Evolutionary conservation across 2,329 filamentous ascomycete species (phyloP), one percentile per base, ranked within the genome.

Genomic region (Elsinoe ampelina): DNA sequence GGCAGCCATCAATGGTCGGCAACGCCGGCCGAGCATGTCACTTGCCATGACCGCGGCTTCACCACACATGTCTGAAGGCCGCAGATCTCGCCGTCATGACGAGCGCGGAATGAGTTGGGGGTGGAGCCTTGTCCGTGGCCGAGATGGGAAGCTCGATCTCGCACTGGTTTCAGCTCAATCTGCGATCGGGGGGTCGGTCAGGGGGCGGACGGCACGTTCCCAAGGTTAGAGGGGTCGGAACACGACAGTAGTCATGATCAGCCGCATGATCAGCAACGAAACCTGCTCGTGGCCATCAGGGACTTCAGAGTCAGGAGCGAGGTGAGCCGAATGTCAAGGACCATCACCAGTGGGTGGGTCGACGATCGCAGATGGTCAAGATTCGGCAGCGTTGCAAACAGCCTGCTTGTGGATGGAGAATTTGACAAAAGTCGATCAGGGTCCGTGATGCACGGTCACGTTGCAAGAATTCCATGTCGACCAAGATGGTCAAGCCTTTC

Each of bases 101-200:
- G 26, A 22, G 19, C 2, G 13, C 11, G 10, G 7, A 30, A 30
- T n/a, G 41, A 26, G n/a, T 22, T 50, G 6, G 20, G 17, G 15
- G 11, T 50, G 45, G 32, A 17, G 12, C 45, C 12, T 35, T 13
- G 17, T 12, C 20, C 26, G 5, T 13, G 5, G 8, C 48, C 34
- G n/a, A 34, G 12, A 39, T 10, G 10, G 48, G 48, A 22, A 52
- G 48, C 11, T 52, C 48, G 48, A 52, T 52, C 45, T 50, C n/a
- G 15, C 30, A 5, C 2, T 30, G 22, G 45, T 35, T 35, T 35
- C n/a, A 34, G 26, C 20, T 10, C 32, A 26, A 50, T 20, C 32
- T 50, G 30, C 13, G 45, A 50, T 50, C 45, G 45, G 30, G 15
- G 26, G 7, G 26, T 3, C 26, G 5, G 15, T 12, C 10, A 15